Percentiles rank a stretch among this genome's conserved stretches.
phyloP scores from a whole-genome alignment of 331 rosid species.

The Dryas integrifolia region DNA sequence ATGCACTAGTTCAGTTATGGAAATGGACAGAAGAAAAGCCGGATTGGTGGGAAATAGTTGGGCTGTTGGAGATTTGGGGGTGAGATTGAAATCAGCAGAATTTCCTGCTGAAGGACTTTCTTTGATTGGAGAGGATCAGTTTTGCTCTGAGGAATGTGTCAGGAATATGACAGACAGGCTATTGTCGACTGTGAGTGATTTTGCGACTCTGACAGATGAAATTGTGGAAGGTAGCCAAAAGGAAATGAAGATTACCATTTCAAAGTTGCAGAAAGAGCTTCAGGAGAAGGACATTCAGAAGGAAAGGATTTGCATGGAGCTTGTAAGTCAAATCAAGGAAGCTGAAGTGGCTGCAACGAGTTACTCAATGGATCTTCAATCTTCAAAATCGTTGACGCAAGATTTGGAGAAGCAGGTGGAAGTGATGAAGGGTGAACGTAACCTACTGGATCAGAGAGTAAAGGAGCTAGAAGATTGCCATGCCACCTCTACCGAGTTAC shows the following conservation, averaged over 20 bases:
- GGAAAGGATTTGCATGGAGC: conserved; percentile 77
- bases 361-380: conserved; percentile 64
- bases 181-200: conserved; percentile 57
- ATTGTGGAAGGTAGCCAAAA: conserved; percentile 51
- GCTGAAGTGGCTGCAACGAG: conserved; percentile 68
- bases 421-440: conserved; percentile 51
- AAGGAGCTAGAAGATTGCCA: conserved; percentile 56
- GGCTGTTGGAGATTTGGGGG: conserved; percentile 31
- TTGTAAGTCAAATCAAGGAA: conserved; percentile 79
- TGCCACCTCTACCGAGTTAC: conserved; percentile 49
- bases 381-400: conserved; percentile 49
- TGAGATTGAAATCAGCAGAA: conserved; percentile 26
- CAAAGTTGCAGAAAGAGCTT: conserved; percentile 78
- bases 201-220: conserved; percentile 58
- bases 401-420: conserved; percentile 57
- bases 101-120: conserved; percentile 26
- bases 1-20: conserved; percentile 50
- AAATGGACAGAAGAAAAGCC: conserved; percentile 55
- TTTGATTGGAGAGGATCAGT: conserved; percentile 34
- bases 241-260: conserved; percentile 66
- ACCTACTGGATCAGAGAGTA: conserved; percentile 54
- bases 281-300: conserved; percentile 89
- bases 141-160: conserved; percentile 54
- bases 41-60: conserved; percentile 54
- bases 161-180: conserved; percentile 58